Evolutionary conservation across 805 yeast species (phyloP), one percentile per base, ranked within the genome.

Genomic region (Pichia eremophila): DNA sequence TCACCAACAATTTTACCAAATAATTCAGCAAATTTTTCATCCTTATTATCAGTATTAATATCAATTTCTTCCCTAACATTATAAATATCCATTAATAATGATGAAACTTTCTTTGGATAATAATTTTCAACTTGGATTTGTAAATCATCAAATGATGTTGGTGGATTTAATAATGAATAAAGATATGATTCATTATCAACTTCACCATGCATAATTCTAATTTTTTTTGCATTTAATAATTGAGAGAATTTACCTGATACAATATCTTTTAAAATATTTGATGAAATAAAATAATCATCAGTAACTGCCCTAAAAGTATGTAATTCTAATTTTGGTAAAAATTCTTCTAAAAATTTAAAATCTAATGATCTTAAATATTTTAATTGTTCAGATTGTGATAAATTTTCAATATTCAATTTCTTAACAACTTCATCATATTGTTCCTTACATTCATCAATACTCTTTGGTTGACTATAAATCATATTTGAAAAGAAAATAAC

Each of bases 1-100:
- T 67, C 71, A 8, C 67, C 61, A 27, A 65, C 57, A 31, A 67
- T 67, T n/a, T 55, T 51, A 22, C 72, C 72, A 54, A 59, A 69
- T 6, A 57, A 44, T 29, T 50, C 52, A 51, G 43, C 54, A 14
- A 53, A 32, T 11, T 45, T 38, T 36, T 49, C 54, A 31, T 5
- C 63, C 35, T 3, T 64, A 18, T 43, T 32, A 27, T 37, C 31
- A 3, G 28, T 50, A 36, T 37, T 35, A 5, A 32, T 50, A 36
- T 55, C 55, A 18, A 58, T 54, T 17, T 45, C 41, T 10, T 43
- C 41, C 8, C 46, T 45, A 11, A 50, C 51, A 34, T 50, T 40
- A 45, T 43, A 61, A 18, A 47, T 45, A 19, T 43, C 51, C 41
- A 39, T 48, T 27, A 45, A 45, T 38, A 49, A 63, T 58, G 38